phyloP scores from a whole-genome alignment of 2,329 filamentous ascomycete species.

The Sporothrix schenckii region DNA sequence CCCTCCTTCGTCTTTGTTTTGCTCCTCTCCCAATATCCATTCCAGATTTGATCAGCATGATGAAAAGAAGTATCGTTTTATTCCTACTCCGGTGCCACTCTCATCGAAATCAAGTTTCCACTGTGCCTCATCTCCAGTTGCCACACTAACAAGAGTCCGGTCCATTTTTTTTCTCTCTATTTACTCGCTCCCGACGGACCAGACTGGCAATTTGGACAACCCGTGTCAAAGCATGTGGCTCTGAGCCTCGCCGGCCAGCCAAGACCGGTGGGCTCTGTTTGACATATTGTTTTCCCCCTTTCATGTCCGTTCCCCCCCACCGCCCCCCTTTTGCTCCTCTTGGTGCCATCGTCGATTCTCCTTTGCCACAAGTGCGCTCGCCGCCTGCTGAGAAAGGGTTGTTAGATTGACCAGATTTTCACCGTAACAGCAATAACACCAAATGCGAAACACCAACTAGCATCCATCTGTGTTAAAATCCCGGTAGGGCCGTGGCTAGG shows the following conservation, averaged over 20 bases:
- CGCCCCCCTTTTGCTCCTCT: not conserved
- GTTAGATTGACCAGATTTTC: too few relatives aligned
- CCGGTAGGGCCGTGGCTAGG: not conserved
- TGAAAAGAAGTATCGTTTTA: not conserved
- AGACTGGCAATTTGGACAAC: not conserved
- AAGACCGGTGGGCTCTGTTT: not conserved
- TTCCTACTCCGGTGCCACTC: not conserved
- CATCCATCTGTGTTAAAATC: not conserved
- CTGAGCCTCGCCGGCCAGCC: constrained; percentile 7
- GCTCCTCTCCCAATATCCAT: too few relatives aligned
- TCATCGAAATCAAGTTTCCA: not conserved
- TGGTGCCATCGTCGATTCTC: not conserved
- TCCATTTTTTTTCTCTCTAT: too few relatives aligned
- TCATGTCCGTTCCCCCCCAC: not conserved
- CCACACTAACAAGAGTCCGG: too few relatives aligned
- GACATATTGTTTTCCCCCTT: not conserved
- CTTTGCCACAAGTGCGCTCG: not conserved
- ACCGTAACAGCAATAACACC: too few relatives aligned
- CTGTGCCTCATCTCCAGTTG: not conserved
- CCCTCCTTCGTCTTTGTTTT: not conserved
- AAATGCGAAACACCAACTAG: not conserved
- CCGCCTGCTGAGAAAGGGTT: not conserved
- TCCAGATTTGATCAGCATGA: not conserved
- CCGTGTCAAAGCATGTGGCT: not conserved
- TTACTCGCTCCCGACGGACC: not conserved